Base-by-base conservation (phyloP, 2,329 filamentous ascomycete genomes). In the Didymella arachidicola region DNA sequence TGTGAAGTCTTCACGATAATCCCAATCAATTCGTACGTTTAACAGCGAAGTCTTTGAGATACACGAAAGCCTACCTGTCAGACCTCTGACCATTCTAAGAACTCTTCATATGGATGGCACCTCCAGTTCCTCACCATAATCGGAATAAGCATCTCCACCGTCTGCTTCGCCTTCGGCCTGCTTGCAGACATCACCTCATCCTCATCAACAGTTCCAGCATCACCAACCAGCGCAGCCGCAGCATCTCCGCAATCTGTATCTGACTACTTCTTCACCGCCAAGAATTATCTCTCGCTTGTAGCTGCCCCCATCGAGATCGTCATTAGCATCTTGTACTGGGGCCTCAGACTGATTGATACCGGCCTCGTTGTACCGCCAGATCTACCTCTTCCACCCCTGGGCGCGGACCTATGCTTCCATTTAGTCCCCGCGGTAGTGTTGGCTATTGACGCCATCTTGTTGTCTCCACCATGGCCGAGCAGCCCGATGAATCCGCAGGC, bases 61-160 rank as follows among this genome's bases (percentile, higher is more conserved):
- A 16, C 8, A 16, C 16, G 19, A 4, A n/a, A 2, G 11, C 12
- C 1, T n/a, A 12, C 2, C 3, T 2, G 7, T 7, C 16, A 12
- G 16, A 14, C 11, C 18, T n/a, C 36, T 39, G 38, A 66, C 39
- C 2, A 30, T n/a, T 11, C 4, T 10, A 80, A 50, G 82, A 83
- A 83, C 49, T 78, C 81, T 0, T 82, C 86, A 1, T 90, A 88
- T 67, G 89, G 89, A 57, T 88, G 88, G 78, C 84, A 90, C 70
- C 84, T 87, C 62, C 87, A 91, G 73, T 91, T 89, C 69, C 82
- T 93, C 30, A 93, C 89, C 64, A 92, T 92, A 70, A 84, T 92
- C 57, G 89, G 89, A 26, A 83, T 92, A 42, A 79, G 82, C 1
- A 78, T 89, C 25, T 83, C 88, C 0, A 81, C 85, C 11, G 65